Base-by-base conservation (phyloP, 495 filamentous ascomycete genomes). In the Sordaria brevicollis region DNA sequence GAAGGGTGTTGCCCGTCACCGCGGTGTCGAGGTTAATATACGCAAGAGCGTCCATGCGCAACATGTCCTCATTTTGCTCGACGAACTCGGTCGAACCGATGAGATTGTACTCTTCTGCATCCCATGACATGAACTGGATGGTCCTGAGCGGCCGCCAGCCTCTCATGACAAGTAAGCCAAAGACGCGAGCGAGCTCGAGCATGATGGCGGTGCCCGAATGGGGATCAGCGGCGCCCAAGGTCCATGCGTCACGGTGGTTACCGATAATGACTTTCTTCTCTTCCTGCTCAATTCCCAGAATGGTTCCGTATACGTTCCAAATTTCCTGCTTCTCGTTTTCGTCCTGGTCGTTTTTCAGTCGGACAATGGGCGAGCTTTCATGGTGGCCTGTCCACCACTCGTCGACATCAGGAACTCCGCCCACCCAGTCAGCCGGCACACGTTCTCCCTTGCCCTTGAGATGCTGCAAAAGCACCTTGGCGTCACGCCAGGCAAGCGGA, bases 41-140 rank as follows among this genome's bases (percentile, higher is more conserved):
- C 7, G 92, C 94, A 66, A 92, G 86, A 0, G 89, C 92, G 21
- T 93, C 81, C 62, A 83, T 84, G 37, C 87, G 89, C 9, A 98
- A 85, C 82, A 86, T 87, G 0, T 93, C 89, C 0, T 96, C 82
- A 70, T 96, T 91, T 54, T 96, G 92, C 81, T 99, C 95, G 39
- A 98, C 94, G 73, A 92, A 93, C 77, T 99, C 96, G 25, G 96
- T 98, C 10, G 92, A 95, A 15, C 95, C 95, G 68, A 97, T 93
- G 37, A 94, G 78, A 78, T 98, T 98, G 80, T 97, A 97, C 78
- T 94, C 93, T 74, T 90, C 90, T 35, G 85, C 95, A 77, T 99
- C 95, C 95, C 96, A 99, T 41, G 91, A 96, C 71, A 91, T 91
- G 77, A 99, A 99, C 75, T 93, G 89, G 74, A 99, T 96, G 17